A percentile compares a stretch with the other conserved stretches of the same genome.
phyloP scores from a whole-genome alignment of 352 stramenopile genomes.

The Lagenidium sp. region DNA sequence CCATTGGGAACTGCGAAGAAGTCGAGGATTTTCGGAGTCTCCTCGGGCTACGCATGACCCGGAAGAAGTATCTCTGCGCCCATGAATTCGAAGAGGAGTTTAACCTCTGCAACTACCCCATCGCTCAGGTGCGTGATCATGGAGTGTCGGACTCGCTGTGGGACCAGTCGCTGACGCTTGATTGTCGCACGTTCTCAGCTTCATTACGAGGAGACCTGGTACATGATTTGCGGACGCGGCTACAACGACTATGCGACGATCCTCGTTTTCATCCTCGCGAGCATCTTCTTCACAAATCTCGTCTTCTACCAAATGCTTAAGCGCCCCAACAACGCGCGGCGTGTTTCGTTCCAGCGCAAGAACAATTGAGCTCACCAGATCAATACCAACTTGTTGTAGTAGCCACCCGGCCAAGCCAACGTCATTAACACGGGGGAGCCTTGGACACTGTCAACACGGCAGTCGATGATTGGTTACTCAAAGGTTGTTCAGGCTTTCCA shows the following conservation, averaged over 20 bases:
- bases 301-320: constrained; percentile 70
- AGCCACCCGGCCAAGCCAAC: constrained; percentile 3
- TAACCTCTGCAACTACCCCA: constrained; percentile 72
- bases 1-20: constrained; percentile 56
- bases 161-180: background rate
- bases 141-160: background rate
- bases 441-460: too few species aligned
- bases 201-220: constrained; percentile 59
- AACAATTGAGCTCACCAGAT: constrained; percentile 15
- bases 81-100: constrained; percentile 81
- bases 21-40: constrained; percentile 50
- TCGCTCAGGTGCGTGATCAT: constrained; percentile 31
- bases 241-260: constrained; percentile 54
- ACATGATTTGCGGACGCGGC: constrained; percentile 75
- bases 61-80: constrained; percentile 63
- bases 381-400: background rate
- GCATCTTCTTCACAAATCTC: constrained; percentile 39
- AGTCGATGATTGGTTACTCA: constrained; percentile 24
- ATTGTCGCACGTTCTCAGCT: constrained; percentile 6
- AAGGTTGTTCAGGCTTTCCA: constrained; percentile 2
- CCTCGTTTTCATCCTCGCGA: constrained; percentile 30
- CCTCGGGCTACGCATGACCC: constrained; percentile 40
- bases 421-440: constrained; percentile 2
- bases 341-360: constrained; percentile 49
- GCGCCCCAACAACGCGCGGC: constrained; percentile 43